Conservation (phyloP, 495 filamentous ascomycete species). For the Penicillium psychrofluorescens region DNA sequence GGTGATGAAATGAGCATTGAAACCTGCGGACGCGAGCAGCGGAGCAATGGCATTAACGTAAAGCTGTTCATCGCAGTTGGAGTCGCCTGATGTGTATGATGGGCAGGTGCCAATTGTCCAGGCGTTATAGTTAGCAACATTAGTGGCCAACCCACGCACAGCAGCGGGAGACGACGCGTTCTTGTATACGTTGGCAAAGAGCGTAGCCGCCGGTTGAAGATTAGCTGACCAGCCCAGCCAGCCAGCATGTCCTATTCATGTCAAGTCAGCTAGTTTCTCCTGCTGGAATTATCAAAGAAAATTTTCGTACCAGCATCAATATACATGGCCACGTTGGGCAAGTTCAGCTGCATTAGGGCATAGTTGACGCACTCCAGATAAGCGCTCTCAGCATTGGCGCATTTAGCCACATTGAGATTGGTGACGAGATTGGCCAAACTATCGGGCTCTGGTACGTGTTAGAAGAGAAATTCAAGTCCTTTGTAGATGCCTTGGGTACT, state of each 20-base stretch:
- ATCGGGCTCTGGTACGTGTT: conserved; percentile 61
- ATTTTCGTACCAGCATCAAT: conserved; percentile 56
- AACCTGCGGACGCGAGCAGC: conserved; percentile 52
- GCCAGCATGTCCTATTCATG: conserved; percentile 39
- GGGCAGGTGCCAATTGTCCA: conserved; percentile 42
- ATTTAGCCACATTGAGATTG: conserved; percentile 57
- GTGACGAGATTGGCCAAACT: conserved; percentile 76
- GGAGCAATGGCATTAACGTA: conserved; percentile 64
- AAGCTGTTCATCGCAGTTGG: conserved; percentile 60
- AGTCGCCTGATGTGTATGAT: conserved; percentile 34
- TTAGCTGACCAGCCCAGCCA: conserved; percentile 83
- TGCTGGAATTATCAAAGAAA: neutral
- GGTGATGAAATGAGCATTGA: conserved; percentile 67
- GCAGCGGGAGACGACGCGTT: conserved; percentile 55
- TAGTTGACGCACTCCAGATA: conserved; percentile 69
- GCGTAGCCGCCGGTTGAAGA: conserved; percentile 60
- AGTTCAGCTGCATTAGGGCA: conserved; percentile 61
- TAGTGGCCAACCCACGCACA: conserved; percentile 68
- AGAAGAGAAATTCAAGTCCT: conserved; percentile 20
- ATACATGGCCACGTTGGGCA: conserved; percentile 78
- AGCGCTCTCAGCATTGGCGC: conserved; percentile 51
- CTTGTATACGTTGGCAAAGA: conserved; percentile 62
- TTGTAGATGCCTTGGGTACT: conserved; percentile 9
- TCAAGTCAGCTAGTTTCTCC: neutral
- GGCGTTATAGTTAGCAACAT: conserved; percentile 72